phyloP scores from a whole-genome alignment of 2,329 filamentous ascomycete genomes.

The Colletotrichum tofieldiae region DNA sequence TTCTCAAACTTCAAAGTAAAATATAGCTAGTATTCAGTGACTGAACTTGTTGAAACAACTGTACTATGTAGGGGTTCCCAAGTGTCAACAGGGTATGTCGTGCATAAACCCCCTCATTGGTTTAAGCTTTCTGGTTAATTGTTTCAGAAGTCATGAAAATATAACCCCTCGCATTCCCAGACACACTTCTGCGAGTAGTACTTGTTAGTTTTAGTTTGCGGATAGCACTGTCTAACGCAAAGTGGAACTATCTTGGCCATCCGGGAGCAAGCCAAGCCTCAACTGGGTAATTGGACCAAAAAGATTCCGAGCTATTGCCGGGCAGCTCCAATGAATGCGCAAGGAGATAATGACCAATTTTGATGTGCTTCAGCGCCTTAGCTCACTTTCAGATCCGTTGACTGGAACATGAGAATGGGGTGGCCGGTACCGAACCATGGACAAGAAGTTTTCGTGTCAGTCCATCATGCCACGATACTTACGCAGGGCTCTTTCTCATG shows the following conservation, averaged over 20 bases:
- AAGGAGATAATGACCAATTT: not conserved
- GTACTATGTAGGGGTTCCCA: no score
- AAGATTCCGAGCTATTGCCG: no score
- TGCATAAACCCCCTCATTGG: no score
- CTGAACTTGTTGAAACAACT: no score
- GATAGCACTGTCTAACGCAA: not conserved
- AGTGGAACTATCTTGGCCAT: not conserved
- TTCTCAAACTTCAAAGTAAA: no score
- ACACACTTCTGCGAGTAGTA: not conserved
- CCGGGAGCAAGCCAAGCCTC: not conserved
- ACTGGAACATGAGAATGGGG: not conserved
- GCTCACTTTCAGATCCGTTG: not conserved
- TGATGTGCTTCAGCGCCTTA: not conserved
- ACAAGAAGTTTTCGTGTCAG: not conserved
- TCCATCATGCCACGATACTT: not conserved
- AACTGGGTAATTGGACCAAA: not conserved
- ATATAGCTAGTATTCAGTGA: no score
- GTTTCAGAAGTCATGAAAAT: no score
- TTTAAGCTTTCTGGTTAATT: no score
- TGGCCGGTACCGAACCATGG: not conserved
- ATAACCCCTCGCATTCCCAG: no score
- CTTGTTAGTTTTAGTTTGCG: not conserved
- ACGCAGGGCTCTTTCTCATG: not conserved
- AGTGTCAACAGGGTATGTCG: no score
- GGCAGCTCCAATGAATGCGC: no score